Base-by-base conservation (phyloP, 352 stramenopile species). In the Phytophthora fragariaefolia region DNA sequence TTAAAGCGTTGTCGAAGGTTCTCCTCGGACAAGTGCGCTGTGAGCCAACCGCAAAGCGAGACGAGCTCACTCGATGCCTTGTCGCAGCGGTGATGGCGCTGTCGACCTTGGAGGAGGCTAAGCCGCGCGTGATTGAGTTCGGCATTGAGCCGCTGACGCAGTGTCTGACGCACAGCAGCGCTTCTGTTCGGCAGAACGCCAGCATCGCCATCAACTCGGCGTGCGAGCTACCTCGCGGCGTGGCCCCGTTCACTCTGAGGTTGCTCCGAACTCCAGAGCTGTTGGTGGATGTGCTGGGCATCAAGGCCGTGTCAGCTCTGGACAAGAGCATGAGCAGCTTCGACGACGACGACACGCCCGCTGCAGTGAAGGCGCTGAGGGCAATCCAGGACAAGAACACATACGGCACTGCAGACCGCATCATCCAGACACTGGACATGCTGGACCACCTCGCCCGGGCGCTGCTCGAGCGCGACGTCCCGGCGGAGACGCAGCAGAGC, bases 21-120 rank as follows among this genome's bases (percentile, higher is more conserved):
- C 74, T 92, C 17, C 40, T 71, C 1, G 71, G 73, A 12, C 71
- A 80, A 38, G 67, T 92, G 30, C 64, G 71, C 9, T 85, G 74
- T 22, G 68, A 74, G 1, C 10, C 47, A 2, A 28, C 28, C 7
- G 47, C 45, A 32, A 60, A 73, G 28, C 63, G 82, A 2, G 49
- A 73, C 15, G 82, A 94, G 45, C 66, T 94, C 30, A 80, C 73
- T 17, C 81, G 81, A 10, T 80, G 78, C 15, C 51, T 91, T 6
- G 68, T 86, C 12, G 62, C 77, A 13, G 77, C 83, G 2, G 64
- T 92, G 51, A 91, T 94, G 86, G 69, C 71, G n/a, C 64, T 94
- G 4, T 88, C 83, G 2, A 91, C 82, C 0, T 76, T 72, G 5
- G 83, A 94, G 53, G 75, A 82, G 18, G 85, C 85, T 48, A 94